Base-by-base conservation (phyloP, 2,329 filamentous ascomycete genomes). In the Byssoonygena ceratinophila region DNA sequence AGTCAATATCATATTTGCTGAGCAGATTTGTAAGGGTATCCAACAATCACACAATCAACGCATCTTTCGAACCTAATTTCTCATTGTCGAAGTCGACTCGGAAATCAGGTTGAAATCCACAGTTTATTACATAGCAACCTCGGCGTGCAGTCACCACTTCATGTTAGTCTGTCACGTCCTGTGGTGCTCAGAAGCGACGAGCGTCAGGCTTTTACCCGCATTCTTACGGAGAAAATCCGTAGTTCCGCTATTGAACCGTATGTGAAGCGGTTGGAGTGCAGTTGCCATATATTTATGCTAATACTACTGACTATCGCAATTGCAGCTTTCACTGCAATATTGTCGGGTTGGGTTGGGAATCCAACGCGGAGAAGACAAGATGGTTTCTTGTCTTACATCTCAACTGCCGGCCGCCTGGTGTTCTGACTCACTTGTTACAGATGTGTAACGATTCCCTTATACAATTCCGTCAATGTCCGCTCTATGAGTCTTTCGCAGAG, bases 141-240 rank as follows among this genome's bases (percentile, higher is more conserved):
- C 0, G 85, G 82, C 54, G 81, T 82, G 4, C 82, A 85, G 4
- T 73, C 87, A 46, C 91, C 91, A 2, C 76, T 98, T 44, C 92
- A 98, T 68, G 82, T 98, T 62, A 95, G 89, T 59, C 77, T 98
- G 5, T 97, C 92, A 6, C 78, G 87, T 4, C 85, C 92, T 0
- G 72, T 97, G 47, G 77, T 82, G 11, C 79, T 98, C 29, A 73
- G 74, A 45, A 89, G 86, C 0, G 75, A 82, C n/a, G 76, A 84
- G 57, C 87, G 87, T 59, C 80, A 84, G 25, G 60, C 58, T 0
- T 96, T 95, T 63, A 71, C 85, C 4, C 68, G 76, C 3, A 67
- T 68, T 0, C 65, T 94, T 4, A 65, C 70, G 32, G 63, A 66
- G 1, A 61, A 68, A 7, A 59, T 84, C 52, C 54, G 66, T 46